A percentile compares a stretch with the other conserved stretches of the same genome.
Evolutionary conservation across 2,329 filamentous ascomycete genomes (phyloP).

Genomic region (Curvularia sp.): DNA sequence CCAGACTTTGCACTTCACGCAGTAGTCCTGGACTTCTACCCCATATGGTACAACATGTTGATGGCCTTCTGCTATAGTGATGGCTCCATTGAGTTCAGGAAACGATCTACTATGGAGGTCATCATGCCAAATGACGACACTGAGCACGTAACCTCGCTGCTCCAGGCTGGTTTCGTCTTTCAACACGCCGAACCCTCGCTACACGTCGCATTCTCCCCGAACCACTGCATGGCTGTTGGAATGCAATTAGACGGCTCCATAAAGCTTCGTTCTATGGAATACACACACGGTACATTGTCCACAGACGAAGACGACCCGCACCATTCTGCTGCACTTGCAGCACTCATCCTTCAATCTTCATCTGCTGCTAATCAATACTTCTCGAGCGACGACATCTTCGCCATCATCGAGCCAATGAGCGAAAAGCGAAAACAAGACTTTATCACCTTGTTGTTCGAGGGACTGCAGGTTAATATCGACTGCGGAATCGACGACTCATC

Average conservation of each 20-base stretch:
- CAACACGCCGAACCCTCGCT: conserved; percentile 65
- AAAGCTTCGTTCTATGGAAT: conserved; percentile 53
- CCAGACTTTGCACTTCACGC: conserved; percentile 74
- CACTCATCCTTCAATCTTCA: conserved; percentile 52
- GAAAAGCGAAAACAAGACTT: conserved; percentile 53
- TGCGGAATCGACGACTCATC: conserved; percentile 79
- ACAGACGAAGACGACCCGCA: conserved; percentile 42
- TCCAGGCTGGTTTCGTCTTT: conserved; percentile 81
- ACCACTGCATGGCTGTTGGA: conserved; percentile 55
- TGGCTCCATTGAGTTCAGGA: conserved; percentile 79
- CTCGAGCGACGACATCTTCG: conserved; percentile 59
- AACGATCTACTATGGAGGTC: conserved; percentile 74
- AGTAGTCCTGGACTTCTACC: conserved; percentile 71
- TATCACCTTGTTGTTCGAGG: conserved; percentile 68
- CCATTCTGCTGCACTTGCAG: conserved; percentile 50
- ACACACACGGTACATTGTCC: conserved; percentile 43
- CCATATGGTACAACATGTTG: conserved; percentile 73
- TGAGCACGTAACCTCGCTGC: conserved; percentile 70
- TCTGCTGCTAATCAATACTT: conserved; percentile 55
- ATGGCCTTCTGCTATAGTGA: conserved; percentile 79
- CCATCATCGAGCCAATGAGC: conserved; percentile 44
- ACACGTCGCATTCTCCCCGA: conserved; percentile 57
- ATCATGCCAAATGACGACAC: conserved; percentile 70
- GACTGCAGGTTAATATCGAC: conserved; percentile 67
- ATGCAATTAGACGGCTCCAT: conserved; percentile 54